Base-by-base conservation (phyloP, 2,329 filamentous ascomycete species). In the Arthrobotrys entomopaga region DNA sequence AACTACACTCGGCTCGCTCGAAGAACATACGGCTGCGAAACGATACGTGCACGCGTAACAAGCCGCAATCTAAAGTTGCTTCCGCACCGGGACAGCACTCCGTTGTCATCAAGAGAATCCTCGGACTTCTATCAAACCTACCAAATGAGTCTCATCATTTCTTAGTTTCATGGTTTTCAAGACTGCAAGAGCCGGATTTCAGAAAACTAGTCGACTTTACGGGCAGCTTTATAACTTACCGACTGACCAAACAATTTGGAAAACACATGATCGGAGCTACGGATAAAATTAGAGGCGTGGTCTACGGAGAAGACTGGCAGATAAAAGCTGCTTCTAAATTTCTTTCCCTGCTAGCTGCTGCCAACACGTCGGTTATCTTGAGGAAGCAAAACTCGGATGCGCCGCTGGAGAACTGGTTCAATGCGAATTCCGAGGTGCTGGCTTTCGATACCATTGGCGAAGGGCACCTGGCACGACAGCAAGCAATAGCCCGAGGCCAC, bases 261-360 rank as follows among this genome's bases (percentile, higher is more conserved):
- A 82, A 83, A 46, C 82, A 83, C 26, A 81, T 81, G 52, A 43
- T 67, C 15, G 64, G 64, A 22, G 15, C 67, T 49, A 75, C 67
- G 0, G 48, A 72, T 26, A 61, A 67, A 19, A 82, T 85, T 6
- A 87, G 86, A 77, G 84, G 84, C 75, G 84, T 88, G 1, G 82
- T 88, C 0, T 96, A 95, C 80, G 85, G 86, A 19, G 91, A 94
- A 70, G 93, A 97, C 79, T 97, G 93, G 93, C 93, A 97, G 81
- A 87, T 96, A 66, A 90, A 88, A 80, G 91, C 91, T 10, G 90
- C 90, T 6, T 89, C 92, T 2, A 89, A 90, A 77, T 88, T 96
- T 1, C 89, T 97, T 84, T 88, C 91, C 8, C 81, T 97, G 20
- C 81, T 97, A 0, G 96, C 96, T 79, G 86, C 89, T 1, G 93